Evolutionary conservation across 352 stramenopile species (phyloP).

Genomic region (Globisporangium parvum): DNA sequence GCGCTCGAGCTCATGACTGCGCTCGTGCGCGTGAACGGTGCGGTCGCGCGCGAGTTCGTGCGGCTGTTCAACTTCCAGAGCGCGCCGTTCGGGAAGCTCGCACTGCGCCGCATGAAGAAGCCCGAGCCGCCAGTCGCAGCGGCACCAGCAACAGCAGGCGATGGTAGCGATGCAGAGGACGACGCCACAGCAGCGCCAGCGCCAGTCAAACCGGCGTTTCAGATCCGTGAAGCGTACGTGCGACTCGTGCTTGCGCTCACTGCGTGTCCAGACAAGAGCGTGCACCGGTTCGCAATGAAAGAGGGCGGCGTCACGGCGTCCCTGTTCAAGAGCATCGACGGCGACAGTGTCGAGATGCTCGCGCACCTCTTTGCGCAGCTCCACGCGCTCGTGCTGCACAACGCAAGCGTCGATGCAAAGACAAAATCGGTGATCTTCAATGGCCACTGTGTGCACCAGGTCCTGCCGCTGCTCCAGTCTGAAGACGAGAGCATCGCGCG

Average conservation of each 20-base stretch:
- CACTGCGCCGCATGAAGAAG: constrained; percentile 56
- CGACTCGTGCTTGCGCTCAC: constrained; percentile 55
- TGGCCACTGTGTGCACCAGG: constrained; percentile 47
- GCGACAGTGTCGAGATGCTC: constrained; percentile 56
- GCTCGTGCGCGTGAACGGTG: constrained; percentile 35
- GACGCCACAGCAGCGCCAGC: not conserved
- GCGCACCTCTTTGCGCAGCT: constrained; percentile 36
- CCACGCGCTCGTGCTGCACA: constrained; percentile 45
- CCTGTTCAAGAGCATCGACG: constrained; percentile 76
- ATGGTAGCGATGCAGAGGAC: constrained; percentile 2
- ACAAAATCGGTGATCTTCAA: constrained; percentile 64
- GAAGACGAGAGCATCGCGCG: constrained; percentile 36
- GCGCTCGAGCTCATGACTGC: constrained; percentile 53
- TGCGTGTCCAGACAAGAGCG: constrained; percentile 61
- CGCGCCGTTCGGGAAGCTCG: constrained; percentile 51
- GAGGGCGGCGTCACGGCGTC: constrained; percentile 55
- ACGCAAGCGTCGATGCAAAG: constrained; percentile 42
- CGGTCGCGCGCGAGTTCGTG: constrained; percentile 58
- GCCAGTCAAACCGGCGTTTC: constrained; percentile 27
- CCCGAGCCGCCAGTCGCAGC: constrained; percentile 11
- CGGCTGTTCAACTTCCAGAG: constrained; percentile 78
- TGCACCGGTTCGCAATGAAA: constrained; percentile 75
- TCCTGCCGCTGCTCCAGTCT: constrained; percentile 62
- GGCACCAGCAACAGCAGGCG: not conserved
- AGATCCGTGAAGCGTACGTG: constrained; percentile 65